Conservation (phyloP, 75 land plant species). For the Selaginella tamariscina region DNA sequence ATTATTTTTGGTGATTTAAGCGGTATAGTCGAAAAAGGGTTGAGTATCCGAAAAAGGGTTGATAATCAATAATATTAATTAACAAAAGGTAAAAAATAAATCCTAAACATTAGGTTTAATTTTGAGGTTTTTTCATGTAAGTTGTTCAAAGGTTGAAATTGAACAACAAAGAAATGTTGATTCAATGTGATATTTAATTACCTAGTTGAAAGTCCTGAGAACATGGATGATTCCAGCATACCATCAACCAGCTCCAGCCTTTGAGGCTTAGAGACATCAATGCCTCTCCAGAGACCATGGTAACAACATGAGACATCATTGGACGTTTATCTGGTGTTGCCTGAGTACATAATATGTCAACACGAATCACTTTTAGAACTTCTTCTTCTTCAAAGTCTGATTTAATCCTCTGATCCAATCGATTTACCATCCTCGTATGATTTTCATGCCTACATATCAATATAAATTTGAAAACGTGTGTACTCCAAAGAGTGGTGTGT, state of each 20-base stretch:
- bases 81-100: too few relatives aligned
- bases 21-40: too few relatives aligned
- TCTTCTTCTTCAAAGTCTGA: background rate
- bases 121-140: too few relatives aligned
- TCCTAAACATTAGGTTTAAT: too few relatives aligned
- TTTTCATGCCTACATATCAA: background rate
- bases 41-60: too few relatives aligned
- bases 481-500: background rate
- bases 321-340: background rate
- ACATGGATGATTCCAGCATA: too few relatives aligned
- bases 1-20: too few relatives aligned
- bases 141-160: too few relatives aligned
- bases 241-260: background rate
- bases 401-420: background rate
- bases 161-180: too few relatives aligned
- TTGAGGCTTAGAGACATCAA: background rate
- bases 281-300: background rate
- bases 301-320: background rate
- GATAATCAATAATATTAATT: too few relatives aligned
- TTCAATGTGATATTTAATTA: too few relatives aligned
- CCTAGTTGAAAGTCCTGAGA: too few relatives aligned
- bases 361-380: background rate
- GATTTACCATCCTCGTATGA: background rate
- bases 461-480: background rate
- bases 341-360: background rate